phyloP scores from a whole-genome alignment of 345 rosid genomes.

The Litchi chinensis region DNA sequence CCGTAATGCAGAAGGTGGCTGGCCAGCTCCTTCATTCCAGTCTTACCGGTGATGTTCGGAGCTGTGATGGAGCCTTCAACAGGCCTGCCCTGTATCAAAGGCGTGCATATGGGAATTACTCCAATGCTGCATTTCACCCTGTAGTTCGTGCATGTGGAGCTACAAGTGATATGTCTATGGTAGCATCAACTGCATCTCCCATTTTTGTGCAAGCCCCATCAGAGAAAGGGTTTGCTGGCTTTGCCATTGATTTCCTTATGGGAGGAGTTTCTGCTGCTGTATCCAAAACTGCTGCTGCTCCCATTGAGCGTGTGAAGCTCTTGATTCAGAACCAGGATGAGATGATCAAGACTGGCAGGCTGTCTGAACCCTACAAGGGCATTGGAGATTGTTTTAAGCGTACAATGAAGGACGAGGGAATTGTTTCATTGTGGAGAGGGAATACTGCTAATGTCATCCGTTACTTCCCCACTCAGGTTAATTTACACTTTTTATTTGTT shows the following conservation, averaged over 20 bases:
- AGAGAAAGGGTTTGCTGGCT: slow-evolving; percentile 70
- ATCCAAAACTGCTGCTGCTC: slow-evolving; percentile 87
- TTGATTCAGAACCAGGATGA: slow-evolving; percentile 91
- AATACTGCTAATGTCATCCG: slow-evolving; percentile 91
- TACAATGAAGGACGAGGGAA: slow-evolving; percentile 67
- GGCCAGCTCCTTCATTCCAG: slow-evolving; percentile 59
- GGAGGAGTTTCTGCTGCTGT: slow-evolving; percentile 92
- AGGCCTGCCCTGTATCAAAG: slow-evolving; percentile 56
- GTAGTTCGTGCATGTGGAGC: slow-evolving; percentile 32
- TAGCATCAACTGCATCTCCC: slow-evolving; percentile 49
- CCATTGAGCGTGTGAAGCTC: slow-evolving; percentile 87
- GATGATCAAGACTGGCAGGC: slow-evolving; percentile 75
- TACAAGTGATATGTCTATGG: slow-evolving; percentile 33
- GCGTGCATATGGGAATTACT: slow-evolving; percentile 59
- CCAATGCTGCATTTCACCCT: slow-evolving; percentile 64
- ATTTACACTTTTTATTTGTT: background rate
- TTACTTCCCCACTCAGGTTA: slow-evolving; percentile 89
- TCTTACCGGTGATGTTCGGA: slow-evolving; percentile 44
- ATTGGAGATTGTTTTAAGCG: slow-evolving; percentile 72
- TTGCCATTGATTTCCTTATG: slow-evolving; percentile 80
- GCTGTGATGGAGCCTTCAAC: slow-evolving; percentile 47
- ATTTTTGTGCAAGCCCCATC: slow-evolving; percentile 63
- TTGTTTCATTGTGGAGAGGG: slow-evolving; percentile 79
- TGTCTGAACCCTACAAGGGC: slow-evolving; percentile 84
- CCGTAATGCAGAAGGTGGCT: slow-evolving; percentile 65